Evolutionary conservation across 345 rosid genomes (phyloP).

Genomic region (Erysimum cheiranthoides): DNA sequence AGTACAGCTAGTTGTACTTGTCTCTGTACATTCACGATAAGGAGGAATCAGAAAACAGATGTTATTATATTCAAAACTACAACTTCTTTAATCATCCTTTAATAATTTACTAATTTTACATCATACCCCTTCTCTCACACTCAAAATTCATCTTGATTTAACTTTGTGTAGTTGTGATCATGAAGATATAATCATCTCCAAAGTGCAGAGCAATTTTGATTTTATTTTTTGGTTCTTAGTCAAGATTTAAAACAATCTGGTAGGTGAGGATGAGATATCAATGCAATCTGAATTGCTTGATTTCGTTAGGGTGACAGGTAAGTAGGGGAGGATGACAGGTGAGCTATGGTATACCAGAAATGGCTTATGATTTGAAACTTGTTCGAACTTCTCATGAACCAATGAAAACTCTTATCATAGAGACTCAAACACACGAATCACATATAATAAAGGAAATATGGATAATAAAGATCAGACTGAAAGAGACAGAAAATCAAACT

Average conservation of each 20-base stretch:
- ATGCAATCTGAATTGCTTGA: slow-evolving; percentile 35
- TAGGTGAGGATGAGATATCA: slow-evolving; percentile 39
- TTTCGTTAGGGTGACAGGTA: slow-evolving; percentile 39
- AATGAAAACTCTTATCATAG: slow-evolving; percentile 30
- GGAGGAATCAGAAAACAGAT: slow-evolving; percentile 18
- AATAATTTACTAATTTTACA: slow-evolving; percentile 3
- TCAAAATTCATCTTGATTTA: slow-evolving; percentile 9
- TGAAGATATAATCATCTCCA: slow-evolving; percentile 5
- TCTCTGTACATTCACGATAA: slow-evolving; percentile 38
- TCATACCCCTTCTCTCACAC: neutral
- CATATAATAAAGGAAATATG: slow-evolving; percentile 29
- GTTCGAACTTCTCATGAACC: slow-evolving; percentile 37
- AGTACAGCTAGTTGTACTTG: slow-evolving; percentile 46
- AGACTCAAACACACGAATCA: slow-evolving; percentile 23
- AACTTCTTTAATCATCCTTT: neutral
- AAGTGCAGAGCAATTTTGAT: slow-evolving; percentile 9
- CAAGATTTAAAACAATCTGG: slow-evolving; percentile 27
- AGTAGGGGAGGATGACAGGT: slow-evolving; percentile 37
- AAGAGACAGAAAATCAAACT: slow-evolving; percentile 38
- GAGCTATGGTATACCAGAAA: slow-evolving; percentile 34
- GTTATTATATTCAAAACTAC: slow-evolving; percentile 19
- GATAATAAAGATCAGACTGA: slow-evolving; percentile 33
- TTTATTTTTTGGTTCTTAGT: neutral
- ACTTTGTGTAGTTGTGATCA: slow-evolving; percentile 10
- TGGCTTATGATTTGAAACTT: slow-evolving; percentile 39